Evolutionary conservation across 345 rosid genomes (phyloP).

Genomic region (Citrus maxima): DNA sequence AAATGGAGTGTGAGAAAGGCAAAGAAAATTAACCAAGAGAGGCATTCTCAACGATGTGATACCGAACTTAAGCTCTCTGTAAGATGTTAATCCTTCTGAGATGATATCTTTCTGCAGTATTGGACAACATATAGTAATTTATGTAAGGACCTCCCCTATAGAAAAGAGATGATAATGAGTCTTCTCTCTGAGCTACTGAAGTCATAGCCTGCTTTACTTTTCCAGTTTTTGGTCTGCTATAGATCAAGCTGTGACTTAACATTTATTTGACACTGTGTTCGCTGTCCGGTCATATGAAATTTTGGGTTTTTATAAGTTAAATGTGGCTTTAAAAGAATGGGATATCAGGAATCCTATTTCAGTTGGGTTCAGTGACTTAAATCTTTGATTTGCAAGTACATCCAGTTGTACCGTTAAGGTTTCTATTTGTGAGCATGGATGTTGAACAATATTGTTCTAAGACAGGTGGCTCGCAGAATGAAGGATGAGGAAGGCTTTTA

Average conservation of each 20-base stretch:
- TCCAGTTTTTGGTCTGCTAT: not conserved
- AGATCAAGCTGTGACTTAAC: conserved; percentile 3
- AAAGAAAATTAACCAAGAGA: conserved; percentile 81
- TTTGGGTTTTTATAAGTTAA: not conserved
- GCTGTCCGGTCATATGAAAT: not conserved
- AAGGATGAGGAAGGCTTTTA: conserved; percentile 94
- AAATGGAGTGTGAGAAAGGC: conserved; percentile 74
- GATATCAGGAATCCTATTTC: not conserved
- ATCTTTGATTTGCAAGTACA: not conserved
- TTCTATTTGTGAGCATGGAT: conserved; percentile 17
- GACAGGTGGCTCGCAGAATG: conserved; percentile 92
- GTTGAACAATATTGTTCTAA: conserved; percentile 20
- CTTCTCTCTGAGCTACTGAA: not conserved
- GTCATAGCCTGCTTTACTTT: not conserved
- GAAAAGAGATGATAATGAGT: not conserved
- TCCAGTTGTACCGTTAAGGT: not conserved
- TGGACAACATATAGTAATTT: not conserved
- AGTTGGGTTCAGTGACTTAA: not conserved
- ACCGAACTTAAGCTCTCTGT: conserved; percentile 93
- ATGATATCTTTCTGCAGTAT: not conserved
- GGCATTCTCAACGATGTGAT: conserved; percentile 91
- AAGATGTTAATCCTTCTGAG: conserved; percentile 30
- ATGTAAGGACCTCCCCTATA: not conserved
- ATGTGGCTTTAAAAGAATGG: not conserved
- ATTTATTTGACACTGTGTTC: not conserved